Evolutionary conservation across 2,329 filamentous ascomycete genomes (phyloP).

Genomic region (Elsinoe ampelina): DNA sequence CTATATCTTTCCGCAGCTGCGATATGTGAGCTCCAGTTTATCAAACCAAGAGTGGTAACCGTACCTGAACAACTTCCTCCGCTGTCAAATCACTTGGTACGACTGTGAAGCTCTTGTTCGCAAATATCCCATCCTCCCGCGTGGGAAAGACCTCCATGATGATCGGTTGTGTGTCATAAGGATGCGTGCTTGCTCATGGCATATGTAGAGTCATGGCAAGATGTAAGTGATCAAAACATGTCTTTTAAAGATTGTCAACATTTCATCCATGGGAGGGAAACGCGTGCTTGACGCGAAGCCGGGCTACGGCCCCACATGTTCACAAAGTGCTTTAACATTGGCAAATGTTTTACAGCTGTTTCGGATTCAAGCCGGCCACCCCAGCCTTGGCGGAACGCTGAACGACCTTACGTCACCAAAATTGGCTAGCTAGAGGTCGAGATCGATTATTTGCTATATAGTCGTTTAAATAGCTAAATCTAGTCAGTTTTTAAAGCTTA

Average conservation of each 20-base stretch:
- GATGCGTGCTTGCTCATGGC: background rate
- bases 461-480: too few species aligned
- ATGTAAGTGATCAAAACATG: too few species aligned
- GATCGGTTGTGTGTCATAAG: background rate
- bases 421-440: too few species aligned
- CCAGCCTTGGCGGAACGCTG: too few species aligned
- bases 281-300: background rate
- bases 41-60: conserved; percentile 13
- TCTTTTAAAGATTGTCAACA: too few species aligned
- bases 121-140: background rate
- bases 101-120: conserved; percentile 29
- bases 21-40: conserved; percentile 15
- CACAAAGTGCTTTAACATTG: too few species aligned
- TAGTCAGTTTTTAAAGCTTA: too few species aligned
- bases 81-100: conserved; percentile 33
- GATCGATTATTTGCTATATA: too few species aligned
- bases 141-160: background rate
- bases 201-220: background rate
- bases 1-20: conserved; percentile 40
- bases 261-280: background rate
- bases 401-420: too few species aligned
- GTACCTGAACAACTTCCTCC: conserved; percentile 15
- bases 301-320: background rate
- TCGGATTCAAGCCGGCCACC: too few species aligned
- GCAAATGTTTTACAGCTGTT: too few species aligned